phyloP scores from a whole-genome alignment of 441 rosid genomes.

The Pelargonium fulgidum region DNA sequence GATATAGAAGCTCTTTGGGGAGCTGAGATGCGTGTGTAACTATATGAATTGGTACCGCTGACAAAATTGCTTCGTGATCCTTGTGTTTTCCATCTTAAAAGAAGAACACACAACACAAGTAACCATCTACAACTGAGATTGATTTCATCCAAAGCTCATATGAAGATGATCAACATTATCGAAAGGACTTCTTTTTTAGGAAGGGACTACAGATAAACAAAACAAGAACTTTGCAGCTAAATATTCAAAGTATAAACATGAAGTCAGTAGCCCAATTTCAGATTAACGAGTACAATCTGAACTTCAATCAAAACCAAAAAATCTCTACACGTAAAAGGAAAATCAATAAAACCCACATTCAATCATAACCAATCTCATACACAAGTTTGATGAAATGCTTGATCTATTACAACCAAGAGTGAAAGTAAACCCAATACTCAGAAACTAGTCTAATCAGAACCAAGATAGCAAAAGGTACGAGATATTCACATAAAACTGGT shows the following conservation, averaged over 20 bases:
- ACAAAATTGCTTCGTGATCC: neutral
- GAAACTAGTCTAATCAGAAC: neutral
- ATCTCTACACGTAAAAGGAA: neutral
- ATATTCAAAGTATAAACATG: no score
- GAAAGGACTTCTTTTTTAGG: no score
- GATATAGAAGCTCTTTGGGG: constrained; percentile 19
- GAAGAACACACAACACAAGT: neutral
- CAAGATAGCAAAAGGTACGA: neutral
- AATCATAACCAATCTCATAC: neutral
- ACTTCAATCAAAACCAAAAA: no score
- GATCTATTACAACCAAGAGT: neutral
- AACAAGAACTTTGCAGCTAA: no score
- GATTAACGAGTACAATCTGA: no score
- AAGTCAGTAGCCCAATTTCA: no score
- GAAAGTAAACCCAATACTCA: neutral
- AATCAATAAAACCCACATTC: neutral
- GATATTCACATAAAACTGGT: no score
- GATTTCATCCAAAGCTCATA: no score
- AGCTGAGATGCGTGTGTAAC: constrained; percentile 21
- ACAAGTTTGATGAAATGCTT: neutral
- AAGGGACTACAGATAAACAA: neutral
- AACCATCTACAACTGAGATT: no score
- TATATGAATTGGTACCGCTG: constrained; percentile 17
- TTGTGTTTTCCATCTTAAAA: neutral
- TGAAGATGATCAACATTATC: no score